A percentile compares a stretch with the other conserved stretches of the same genome.
These are phyloP conservation scores for Tanozyma kutaoensis DNA, from an alignment of 805 yeast species.

Conservation along the genomic window DNA sequence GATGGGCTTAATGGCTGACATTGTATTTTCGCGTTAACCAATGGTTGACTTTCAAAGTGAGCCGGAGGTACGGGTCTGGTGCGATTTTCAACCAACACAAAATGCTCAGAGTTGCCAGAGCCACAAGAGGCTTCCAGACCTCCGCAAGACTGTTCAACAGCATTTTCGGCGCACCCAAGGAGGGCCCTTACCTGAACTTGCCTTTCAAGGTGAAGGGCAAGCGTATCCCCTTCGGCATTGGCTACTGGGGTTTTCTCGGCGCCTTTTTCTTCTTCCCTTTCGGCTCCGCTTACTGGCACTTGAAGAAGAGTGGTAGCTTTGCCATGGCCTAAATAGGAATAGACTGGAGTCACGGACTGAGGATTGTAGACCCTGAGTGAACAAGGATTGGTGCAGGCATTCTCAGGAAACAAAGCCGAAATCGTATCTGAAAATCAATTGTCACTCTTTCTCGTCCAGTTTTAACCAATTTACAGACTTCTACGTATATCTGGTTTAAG, in stretches of 20 bases:
- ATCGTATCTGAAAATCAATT: too few relatives aligned
- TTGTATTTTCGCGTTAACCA: constrained; percentile 9
- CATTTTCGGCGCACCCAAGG: constrained; percentile 24
- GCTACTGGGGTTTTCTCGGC: constrained; percentile 64
- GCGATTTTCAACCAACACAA: too few relatives aligned
- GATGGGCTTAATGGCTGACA: constrained; percentile 71
- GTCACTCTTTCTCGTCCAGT: too few relatives aligned
- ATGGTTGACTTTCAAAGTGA: too few relatives aligned
- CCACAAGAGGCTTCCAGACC: constrained; percentile 29
- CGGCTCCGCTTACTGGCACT: constrained; percentile 64
- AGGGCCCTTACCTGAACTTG: constrained; percentile 79
- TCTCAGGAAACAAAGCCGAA: too few relatives aligned
- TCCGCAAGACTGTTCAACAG: constrained; percentile 25
- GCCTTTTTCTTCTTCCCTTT: constrained; percentile 39
- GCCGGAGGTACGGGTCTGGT: too few relatives aligned
- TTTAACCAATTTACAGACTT: too few relatives aligned
- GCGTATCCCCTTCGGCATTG: constrained; percentile 74
- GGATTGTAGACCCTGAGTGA: too few relatives aligned
- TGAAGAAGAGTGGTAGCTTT: constrained; percentile 73
- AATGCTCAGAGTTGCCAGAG: constrained; percentile 7
- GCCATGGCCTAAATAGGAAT: too few relatives aligned
- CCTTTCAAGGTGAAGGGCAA: constrained; percentile 94
- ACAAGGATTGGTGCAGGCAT: too few relatives aligned
- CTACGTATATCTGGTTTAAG: background rate
- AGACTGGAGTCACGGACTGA: too few relatives aligned